Evolutionary conservation across 768 basidiomycete species (phyloP).

Genomic region (Agrocybe pediades): DNA sequence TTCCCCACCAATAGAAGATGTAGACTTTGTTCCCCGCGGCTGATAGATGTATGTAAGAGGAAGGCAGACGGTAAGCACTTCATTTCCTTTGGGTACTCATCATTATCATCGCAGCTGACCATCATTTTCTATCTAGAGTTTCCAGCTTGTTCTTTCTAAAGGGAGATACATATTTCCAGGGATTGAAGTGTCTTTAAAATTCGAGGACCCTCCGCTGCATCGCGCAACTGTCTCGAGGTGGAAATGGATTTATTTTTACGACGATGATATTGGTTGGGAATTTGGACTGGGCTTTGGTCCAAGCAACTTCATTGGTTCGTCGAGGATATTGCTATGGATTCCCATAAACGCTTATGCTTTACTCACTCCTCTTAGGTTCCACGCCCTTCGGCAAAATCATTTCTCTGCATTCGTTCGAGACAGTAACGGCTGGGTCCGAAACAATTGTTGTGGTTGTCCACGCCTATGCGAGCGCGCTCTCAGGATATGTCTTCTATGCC

Average conservation of each 20-base stretch:
- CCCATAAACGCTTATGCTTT: conserved; percentile 3
- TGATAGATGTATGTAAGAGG: not conserved
- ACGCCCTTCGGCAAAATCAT: no score
- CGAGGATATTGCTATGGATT: conserved; percentile 6
- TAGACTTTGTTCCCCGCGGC: not conserved
- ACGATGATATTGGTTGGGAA: no score
- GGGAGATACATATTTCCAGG: conserved; percentile 1
- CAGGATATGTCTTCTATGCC: no score
- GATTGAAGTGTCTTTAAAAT: not conserved
- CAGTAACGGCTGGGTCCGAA: no score
- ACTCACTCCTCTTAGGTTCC: not conserved
- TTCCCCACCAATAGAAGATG: not conserved
- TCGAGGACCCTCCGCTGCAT: not conserved
- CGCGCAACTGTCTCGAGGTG: not conserved
- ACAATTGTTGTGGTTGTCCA: no score
- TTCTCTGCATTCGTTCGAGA: no score
- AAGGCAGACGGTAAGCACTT: not conserved
- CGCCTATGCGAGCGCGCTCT: no score
- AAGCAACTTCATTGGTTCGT: not conserved
- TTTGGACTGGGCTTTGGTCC: not conserved
- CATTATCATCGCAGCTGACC: not conserved
- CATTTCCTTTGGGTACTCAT: not conserved
- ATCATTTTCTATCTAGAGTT: not conserved
- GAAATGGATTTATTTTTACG: not conserved
- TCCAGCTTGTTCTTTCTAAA: not conserved